These are phyloP conservation scores for Coniochaeta sp. DNA, from an alignment of 2,329 filamentous ascomycete genomes.

Conservation along the genomic window DNA sequence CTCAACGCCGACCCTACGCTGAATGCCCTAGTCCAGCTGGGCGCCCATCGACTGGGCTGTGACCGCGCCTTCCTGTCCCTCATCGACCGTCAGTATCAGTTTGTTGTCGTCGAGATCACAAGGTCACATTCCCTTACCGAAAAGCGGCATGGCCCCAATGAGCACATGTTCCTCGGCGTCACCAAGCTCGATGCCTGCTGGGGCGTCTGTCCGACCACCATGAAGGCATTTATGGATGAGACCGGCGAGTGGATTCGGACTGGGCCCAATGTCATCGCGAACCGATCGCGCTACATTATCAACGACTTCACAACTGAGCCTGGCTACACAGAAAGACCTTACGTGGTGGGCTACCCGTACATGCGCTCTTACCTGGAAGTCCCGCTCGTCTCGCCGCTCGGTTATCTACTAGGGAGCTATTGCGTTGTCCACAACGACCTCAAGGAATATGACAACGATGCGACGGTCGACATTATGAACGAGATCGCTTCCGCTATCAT, in stretches of 20 bases:
- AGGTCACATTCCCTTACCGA: conserved; percentile 22
- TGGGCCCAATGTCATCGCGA: conserved; percentile 17
- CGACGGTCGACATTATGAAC: conserved; percentile 12
- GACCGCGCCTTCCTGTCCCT: conserved; percentile 32
- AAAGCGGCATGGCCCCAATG: conserved; percentile 7
- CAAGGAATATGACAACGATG: conserved; percentile 13
- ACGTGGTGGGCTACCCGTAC: conserved; percentile 20
- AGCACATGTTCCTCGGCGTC: conserved; percentile 14
- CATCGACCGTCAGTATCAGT: conserved; percentile 31
- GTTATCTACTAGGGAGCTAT: conserved; percentile 22
- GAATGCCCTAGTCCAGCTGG: conserved; percentile 33
- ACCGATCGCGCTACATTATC: conserved; percentile 23
- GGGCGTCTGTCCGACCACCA: conserved; percentile 22
- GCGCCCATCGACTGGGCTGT: conserved; percentile 25
- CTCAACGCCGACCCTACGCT: conserved; percentile 19
- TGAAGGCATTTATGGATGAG: conserved; percentile 20
- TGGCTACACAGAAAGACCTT: conserved; percentile 17
- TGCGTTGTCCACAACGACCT: conserved; percentile 22
- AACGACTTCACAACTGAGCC: conserved; percentile 20
- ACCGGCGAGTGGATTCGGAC: conserved; percentile 13
- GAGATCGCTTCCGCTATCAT: conserved; percentile 16
- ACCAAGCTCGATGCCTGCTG: conserved; percentile 17
- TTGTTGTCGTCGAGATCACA: conserved; percentile 33
- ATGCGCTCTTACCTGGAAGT: conserved; percentile 24
- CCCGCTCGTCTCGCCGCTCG: conserved; percentile 20